Conservation (phyloP, 1,284 basidiomycete genomes). For the Sporisorium exsertum region DNA sequence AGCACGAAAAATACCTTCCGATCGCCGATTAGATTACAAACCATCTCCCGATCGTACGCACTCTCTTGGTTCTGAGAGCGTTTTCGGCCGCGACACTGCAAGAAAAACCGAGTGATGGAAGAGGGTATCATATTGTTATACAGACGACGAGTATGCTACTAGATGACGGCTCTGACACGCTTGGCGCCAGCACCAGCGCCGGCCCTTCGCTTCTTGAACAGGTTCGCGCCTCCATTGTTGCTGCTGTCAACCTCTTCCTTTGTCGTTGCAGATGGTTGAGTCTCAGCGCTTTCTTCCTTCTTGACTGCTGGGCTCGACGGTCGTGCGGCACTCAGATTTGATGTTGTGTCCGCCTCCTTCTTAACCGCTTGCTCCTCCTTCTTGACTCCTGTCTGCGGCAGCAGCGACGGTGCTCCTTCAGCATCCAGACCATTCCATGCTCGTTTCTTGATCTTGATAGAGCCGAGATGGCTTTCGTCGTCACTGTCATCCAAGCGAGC, state of each 20-base stretch:
- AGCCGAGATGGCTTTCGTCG: conserved; percentile 30
- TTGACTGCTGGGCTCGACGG: background rate
- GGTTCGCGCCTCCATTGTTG: conserved; percentile 17
- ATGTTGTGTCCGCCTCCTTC: background rate
- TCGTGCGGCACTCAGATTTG: background rate
- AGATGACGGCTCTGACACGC: conserved; percentile 52
- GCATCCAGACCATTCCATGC: conserved; percentile 4
- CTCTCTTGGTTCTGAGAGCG: too few species aligned
- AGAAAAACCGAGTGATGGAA: too few species aligned
- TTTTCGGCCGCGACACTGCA: too few species aligned
- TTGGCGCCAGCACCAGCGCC: conserved; percentile 60
- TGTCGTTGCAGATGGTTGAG: background rate
- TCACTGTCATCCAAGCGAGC: conserved; percentile 31
- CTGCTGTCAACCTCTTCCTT: conserved; percentile 8
- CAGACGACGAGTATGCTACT: conserved; percentile 7
- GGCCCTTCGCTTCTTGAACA: conserved; percentile 60
- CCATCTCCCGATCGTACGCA: background rate
- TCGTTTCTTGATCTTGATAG: conserved; percentile 58
- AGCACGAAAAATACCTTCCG: background rate
- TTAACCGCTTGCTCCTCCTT: conserved; percentile 18
- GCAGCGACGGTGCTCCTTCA: background rate
- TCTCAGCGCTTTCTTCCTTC: background rate
- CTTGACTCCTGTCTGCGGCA: conserved; percentile 11
- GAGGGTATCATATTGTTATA: background rate
- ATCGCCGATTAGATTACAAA: conserved; percentile 8